Conservation (phyloP, 495 filamentous ascomycete species). For the Penicillium soppii region DNA sequence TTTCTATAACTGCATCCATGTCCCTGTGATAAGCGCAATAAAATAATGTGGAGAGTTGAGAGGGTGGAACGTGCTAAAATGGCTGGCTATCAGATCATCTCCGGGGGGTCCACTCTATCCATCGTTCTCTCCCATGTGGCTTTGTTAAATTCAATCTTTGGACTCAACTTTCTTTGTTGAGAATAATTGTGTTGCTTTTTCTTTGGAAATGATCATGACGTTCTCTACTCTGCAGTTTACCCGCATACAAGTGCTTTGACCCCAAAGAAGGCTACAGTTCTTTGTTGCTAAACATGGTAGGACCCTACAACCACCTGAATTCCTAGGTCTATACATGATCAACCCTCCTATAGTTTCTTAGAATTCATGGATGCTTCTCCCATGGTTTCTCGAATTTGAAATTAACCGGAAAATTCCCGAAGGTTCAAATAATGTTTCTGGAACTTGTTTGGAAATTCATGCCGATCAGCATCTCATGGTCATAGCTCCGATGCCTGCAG, state of each 20-base stretch:
- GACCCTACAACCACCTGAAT: too few relatives aligned
- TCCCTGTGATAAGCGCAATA: not conserved
- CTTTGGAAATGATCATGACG: too few relatives aligned
- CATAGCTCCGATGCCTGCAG: not conserved
- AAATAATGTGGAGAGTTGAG: constrained; percentile 18
- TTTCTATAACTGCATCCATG: not conserved
- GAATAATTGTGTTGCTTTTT: not conserved
- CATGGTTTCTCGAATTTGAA: not conserved
- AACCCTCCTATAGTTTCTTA: not conserved
- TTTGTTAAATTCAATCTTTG: constrained; percentile 5
- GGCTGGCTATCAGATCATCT: constrained; percentile 31
- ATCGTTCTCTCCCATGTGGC: constrained; percentile 26
- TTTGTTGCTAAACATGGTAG: too few relatives aligned
- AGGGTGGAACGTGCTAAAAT: constrained; percentile 35
- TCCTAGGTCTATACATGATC: too few relatives aligned
- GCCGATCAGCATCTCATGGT: not conserved
- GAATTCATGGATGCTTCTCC: not conserved
- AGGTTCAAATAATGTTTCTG: not conserved
- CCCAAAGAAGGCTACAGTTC: too few relatives aligned
- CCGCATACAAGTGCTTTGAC: too few relatives aligned
- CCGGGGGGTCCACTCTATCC: constrained; percentile 6
- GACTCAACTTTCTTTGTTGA: not conserved
- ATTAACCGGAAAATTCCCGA: not conserved
- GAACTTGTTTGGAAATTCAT: not conserved
- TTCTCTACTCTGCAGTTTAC: not conserved